These are phyloP conservation scores for Jatropha podagrica DNA, from an alignment of 441 rosid genomes.

Conservation along the genomic window DNA sequence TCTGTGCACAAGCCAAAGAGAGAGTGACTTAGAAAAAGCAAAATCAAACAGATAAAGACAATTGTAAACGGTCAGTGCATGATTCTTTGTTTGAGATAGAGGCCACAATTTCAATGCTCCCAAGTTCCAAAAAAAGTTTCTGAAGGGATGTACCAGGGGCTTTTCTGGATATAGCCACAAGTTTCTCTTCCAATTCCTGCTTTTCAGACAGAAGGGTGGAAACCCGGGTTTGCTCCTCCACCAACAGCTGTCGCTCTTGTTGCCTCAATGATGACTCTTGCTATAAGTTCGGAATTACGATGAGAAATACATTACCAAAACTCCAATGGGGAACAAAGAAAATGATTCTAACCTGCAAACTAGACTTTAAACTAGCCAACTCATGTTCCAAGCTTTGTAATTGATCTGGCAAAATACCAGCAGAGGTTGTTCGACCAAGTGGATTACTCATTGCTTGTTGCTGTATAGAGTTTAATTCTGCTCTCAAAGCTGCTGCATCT, in stretches of 20 bases:
- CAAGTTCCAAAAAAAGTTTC: neutral
- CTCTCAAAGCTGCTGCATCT: conserved; percentile 86
- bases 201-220: conserved; percentile 70
- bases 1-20: conserved; percentile 39
- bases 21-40: conserved; percentile 12
- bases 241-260: conserved; percentile 53
- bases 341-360: conserved; percentile 60
- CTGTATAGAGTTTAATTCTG: conserved; percentile 72
- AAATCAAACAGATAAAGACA: neutral
- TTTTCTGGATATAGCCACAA: conserved; percentile 42
- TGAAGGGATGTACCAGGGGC: conserved; percentile 46
- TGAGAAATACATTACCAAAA: conserved; percentile 30
- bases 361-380: conserved; percentile 56
- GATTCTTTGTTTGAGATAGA: neutral
- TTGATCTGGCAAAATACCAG: conserved; percentile 47
- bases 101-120: neutral
- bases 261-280: conserved; percentile 68
- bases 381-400: conserved; percentile 55
- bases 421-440: conserved; percentile 38
- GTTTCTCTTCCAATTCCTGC: conserved; percentile 72
- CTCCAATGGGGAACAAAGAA: conserved; percentile 11
- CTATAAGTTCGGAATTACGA: conserved; percentile 40
- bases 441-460: conserved; percentile 53
- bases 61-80: neutral
- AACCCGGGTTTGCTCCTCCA: conserved; percentile 65